Evolutionary conservation across 73 alveolate species (phyloP), one percentile per base, ranked within the genome.

Genomic region (Stentor coeruleus): DNA sequence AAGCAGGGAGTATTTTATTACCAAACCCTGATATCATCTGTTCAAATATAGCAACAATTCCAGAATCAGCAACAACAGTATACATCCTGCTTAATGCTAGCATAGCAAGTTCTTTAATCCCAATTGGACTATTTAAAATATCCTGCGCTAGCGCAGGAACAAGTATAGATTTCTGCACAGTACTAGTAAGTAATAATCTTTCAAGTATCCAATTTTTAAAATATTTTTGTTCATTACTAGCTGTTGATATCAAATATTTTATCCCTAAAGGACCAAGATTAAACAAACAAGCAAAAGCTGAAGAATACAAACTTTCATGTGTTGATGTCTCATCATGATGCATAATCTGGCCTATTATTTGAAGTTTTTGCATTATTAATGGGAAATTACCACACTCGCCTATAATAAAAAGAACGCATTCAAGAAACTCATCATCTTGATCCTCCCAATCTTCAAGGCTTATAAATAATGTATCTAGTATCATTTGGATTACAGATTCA

Each of bases 1-100:
- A 49, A 6, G 66, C 66, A 20, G 20, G 6, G 66, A 49, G 20
- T 80, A 85, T 87, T 42, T 86, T 85, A 11, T 49, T 20, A 49
- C 20, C 66, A 49, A 49, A 49, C 20, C 20, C 20, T 20, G 20
- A 6, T 11, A 49, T 6, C 6, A 20, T 11, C 28, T 49, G 28
- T 11, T 11, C 28, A 20, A 49, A 49, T 11, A 49, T 6, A 20
- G 6, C 66, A 11, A 49, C 6, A 49, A 49, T 11, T 6, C 20
- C 20, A 20, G 28, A 11, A 11, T 49, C 28, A 20, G 28, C 66
- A 11, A 49, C 66, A 49, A 49, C 66, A 20, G 20, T 20, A 6
- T 11, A 20, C 66, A 49, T 49, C 20, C 66, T 6, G 66, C 20
- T 49, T 49, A 49, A 49, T 11, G 66, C 66, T 20, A 20, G 28